Percentiles rank a stretch among this genome's conserved stretches.
Conservation (phyloP, 257 asterid genomes). For the Primulina tabacum region DNA sequence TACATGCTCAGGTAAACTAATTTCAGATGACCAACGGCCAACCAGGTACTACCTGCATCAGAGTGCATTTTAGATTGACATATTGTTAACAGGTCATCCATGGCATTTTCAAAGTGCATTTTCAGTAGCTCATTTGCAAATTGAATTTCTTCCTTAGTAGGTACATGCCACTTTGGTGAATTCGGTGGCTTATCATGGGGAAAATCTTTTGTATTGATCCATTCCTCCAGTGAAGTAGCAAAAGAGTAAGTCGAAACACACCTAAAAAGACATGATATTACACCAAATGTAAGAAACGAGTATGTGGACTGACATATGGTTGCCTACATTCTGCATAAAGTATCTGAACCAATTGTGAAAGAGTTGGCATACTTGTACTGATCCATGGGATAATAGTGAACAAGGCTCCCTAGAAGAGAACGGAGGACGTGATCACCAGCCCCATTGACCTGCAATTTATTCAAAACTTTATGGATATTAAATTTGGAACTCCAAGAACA, state of each 20-base stretch:
- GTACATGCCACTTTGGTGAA: constrained; percentile 90
- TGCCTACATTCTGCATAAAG: constrained; percentile 16
- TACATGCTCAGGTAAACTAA: constrained; percentile 4
- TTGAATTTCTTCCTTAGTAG: constrained; percentile 69
- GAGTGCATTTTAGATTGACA: constrained; percentile 83
- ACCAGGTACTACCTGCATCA: constrained; percentile 66
- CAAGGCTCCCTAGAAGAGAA: constrained; percentile 94
- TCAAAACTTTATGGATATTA: constrained; percentile 17
- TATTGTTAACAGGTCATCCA: constrained; percentile 75
- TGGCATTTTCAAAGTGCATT: constrained; percentile 79
- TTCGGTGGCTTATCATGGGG: constrained; percentile 46
- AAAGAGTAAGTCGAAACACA: constrained; percentile 62
- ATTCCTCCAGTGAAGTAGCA: constrained; percentile 70
- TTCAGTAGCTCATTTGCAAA: constrained; percentile 89
- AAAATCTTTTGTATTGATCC: constrained; percentile 80
- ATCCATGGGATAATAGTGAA: constrained; percentile 86
- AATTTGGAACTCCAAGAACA: constrained; percentile 19
- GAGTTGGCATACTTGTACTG: constrained; percentile 71
- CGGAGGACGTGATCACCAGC: constrained; percentile 96
- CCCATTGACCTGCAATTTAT: constrained; percentile 83
- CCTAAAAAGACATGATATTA: constrained; percentile 44
- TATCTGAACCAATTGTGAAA: constrained; percentile 22
- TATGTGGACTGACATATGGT: constrained; percentile 10
- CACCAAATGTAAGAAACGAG: constrained; percentile 18
- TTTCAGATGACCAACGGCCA: constrained; percentile 17